phyloP scores from a whole-genome alignment of 2,329 filamentous ascomycete genomes.

The Talaromyces sp. region DNA sequence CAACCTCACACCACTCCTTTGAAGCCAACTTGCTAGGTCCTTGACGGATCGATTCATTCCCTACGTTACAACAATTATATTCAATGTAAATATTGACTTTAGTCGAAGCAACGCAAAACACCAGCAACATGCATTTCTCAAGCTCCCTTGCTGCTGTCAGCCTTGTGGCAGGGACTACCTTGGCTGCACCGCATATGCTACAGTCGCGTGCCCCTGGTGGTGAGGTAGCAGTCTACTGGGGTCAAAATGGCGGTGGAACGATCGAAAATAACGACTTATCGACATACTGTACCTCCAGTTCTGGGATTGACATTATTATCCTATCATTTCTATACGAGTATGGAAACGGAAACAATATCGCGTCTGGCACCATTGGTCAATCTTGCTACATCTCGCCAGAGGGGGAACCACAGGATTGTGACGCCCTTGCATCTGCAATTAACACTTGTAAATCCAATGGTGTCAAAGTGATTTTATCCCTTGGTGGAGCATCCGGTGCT shows the following conservation, averaged over 20 bases:
- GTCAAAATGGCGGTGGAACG: conserved; percentile 5
- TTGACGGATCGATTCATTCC: conserved; percentile 11
- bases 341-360: conserved; percentile 15
- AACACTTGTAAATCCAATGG: conserved; percentile 38
- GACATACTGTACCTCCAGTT: conserved; percentile 31
- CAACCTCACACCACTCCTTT: neutral
- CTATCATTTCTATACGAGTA: conserved; percentile 41
- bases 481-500: conserved; percentile 39
- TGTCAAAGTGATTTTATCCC: conserved; percentile 42
- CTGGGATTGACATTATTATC: conserved; percentile 41
- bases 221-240: conserved; percentile 10
- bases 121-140: conserved; percentile 5
- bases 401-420: conserved; percentile 23
- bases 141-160: conserved; percentile 2
- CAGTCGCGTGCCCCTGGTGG: conserved; percentile 7
- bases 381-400: conserved; percentile 6
- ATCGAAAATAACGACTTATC: conserved; percentile 10
- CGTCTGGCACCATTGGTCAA: conserved; percentile 6
- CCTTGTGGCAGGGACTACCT: conserved; percentile 3
- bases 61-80: conserved; percentile 2
- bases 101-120: neutral
- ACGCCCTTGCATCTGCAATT: conserved; percentile 36
- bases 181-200: conserved; percentile 9
- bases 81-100: conserved; percentile 9
- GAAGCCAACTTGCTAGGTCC: conserved; percentile 6